Evolutionary conservation across 257 asterid genomes (phyloP).

Genomic region (Petunia axillaris): DNA sequence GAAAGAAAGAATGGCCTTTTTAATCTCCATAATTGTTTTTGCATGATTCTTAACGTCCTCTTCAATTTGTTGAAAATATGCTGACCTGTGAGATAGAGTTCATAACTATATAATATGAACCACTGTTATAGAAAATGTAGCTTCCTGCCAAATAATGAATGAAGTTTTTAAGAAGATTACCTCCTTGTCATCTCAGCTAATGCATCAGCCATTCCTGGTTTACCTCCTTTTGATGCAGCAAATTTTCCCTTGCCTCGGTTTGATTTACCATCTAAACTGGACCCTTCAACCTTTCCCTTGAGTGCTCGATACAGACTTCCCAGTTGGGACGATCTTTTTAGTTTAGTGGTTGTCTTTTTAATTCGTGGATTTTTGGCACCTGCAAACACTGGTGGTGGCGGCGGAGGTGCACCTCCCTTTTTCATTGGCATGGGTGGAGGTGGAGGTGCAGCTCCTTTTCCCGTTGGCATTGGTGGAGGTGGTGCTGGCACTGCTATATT

Average conservation of each 20-base stretch:
- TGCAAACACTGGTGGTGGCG: slow-evolving; percentile 59
- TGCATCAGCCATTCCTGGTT: slow-evolving; percentile 97
- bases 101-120: background rate
- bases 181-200: slow-evolving; percentile 93
- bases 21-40: slow-evolving; percentile 33
- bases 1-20: slow-evolving; percentile 32
- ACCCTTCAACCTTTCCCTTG: slow-evolving; percentile 88
- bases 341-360: slow-evolving; percentile 57
- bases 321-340: slow-evolving; percentile 90
- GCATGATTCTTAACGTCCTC: slow-evolving; percentile 38
- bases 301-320: slow-evolving; percentile 81
- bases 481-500: slow-evolving; percentile 33
- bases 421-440: slow-evolving; percentile 44
- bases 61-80: slow-evolving; percentile 85
- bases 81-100: slow-evolving; percentile 57
- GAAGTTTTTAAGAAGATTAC: slow-evolving; percentile 33
- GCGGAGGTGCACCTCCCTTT: slow-evolving; percentile 60
- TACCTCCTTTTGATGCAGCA: slow-evolving; percentile 53
- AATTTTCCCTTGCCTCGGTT: slow-evolving; percentile 55
- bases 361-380: slow-evolving; percentile 43
- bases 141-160: background rate
- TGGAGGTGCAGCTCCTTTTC: slow-evolving; percentile 41
- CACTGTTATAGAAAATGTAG: background rate
- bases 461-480: slow-evolving; percentile 53
- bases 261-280: slow-evolving; percentile 50